Percentiles rank a stretch among this genome's conserved stretches.
phyloP scores from a whole-genome alignment of 2,329 filamentous ascomycete genomes.

The Venturia nashicola region DNA sequence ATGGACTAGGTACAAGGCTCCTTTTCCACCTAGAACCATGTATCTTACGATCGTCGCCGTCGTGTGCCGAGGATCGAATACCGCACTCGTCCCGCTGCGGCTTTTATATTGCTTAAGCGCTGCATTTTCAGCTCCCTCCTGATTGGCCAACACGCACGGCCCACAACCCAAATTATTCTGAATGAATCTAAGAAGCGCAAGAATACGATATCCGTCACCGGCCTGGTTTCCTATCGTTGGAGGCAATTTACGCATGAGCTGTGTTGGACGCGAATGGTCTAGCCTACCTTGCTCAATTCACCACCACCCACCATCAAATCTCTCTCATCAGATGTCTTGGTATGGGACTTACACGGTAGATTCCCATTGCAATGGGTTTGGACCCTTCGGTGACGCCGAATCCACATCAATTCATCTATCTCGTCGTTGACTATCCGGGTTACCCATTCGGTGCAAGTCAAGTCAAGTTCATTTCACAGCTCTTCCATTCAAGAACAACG shows the following conservation, averaged over 20 bases:
- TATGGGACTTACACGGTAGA: neutral
- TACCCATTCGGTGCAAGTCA: neutral
- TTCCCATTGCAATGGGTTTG: neutral
- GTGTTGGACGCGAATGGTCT: neutral
- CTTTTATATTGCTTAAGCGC: neutral
- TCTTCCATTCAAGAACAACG: neutral
- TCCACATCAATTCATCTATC: neutral
- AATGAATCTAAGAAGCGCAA: neutral
- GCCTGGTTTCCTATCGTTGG: neutral
- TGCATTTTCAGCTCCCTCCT: neutral
- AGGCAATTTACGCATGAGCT: neutral
- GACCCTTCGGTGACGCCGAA: neutral
- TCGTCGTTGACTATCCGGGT: neutral
- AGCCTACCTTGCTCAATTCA: neutral
- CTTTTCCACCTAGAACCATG: too few relatives aligned
- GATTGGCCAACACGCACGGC: neutral
- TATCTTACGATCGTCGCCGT: neutral
- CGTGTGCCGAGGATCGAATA: neutral
- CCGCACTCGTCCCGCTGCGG: neutral
- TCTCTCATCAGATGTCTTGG: neutral
- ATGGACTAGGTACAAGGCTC: neutral
- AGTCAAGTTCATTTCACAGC: neutral
- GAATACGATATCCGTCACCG: neutral
- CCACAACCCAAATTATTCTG: neutral
- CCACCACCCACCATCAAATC: too few relatives aligned